These are phyloP conservation scores for Yamadazyma diospyri DNA, from an alignment of 1,139 yeast genomes.

Conservation along the genomic window DNA sequence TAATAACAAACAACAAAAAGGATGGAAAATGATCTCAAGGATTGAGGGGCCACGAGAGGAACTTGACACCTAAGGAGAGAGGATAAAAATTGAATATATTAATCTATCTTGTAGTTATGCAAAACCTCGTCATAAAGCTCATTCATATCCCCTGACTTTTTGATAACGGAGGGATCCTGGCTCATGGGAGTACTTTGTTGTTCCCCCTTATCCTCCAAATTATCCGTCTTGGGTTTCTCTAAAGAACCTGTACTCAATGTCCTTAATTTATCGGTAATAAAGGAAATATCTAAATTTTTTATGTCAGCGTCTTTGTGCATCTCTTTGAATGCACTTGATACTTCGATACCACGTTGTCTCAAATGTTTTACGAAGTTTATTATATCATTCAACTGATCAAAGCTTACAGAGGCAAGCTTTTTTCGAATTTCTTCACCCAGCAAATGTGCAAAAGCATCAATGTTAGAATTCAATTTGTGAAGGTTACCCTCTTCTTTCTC, in stretches of 20 bases:
- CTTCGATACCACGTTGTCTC: constrained; percentile 48
- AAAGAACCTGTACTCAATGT: constrained; percentile 4
- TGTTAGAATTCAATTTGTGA: constrained; percentile 23
- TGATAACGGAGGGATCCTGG: constrained; percentile 3
- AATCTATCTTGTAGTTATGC: constrained; percentile 15
- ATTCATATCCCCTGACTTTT: constrained; percentile 12
- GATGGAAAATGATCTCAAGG: no score
- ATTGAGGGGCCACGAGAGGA: no score
- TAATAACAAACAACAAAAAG: constrained; percentile 1
- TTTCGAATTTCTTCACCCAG: constrained; percentile 55
- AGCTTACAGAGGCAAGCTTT: constrained; percentile 40
- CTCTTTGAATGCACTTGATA: constrained; percentile 45
- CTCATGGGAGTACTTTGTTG: constrained; percentile 9
- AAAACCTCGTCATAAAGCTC: constrained; percentile 17
- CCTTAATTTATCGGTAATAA: constrained; percentile 14
- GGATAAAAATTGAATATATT: neutral
- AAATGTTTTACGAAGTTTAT: constrained; percentile 47
- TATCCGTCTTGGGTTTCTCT: neutral
- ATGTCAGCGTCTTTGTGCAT: constrained; percentile 6
- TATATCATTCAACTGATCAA: constrained; percentile 52
- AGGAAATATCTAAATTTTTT: constrained; percentile 14
- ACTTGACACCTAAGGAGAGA: no score
- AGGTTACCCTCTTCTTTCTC: constrained; percentile 43
- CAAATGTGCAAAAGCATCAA: constrained; percentile 17
- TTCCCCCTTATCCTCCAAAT: neutral